Evolutionary conservation across 225 moss, liverwort and hornwort genomes (phyloP).

Genomic region (Rhytidiadelphus loreus): DNA sequence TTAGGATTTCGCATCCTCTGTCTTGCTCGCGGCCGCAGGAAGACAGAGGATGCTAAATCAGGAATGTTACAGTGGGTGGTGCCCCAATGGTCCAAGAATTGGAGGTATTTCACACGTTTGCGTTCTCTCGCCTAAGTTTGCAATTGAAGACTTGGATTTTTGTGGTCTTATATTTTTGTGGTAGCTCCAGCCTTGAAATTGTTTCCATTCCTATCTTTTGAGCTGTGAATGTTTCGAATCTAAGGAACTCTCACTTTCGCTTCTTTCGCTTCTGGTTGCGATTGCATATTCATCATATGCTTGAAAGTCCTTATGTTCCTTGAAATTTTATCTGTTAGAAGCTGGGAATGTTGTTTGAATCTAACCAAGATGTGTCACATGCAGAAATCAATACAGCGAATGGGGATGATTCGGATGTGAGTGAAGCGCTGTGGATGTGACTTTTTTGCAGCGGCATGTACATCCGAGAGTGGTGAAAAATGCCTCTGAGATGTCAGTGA

Average conservation of each 20-base stretch:
- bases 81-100: not conserved
- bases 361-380: not conserved
- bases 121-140: not conserved
- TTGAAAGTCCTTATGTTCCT: not conserved
- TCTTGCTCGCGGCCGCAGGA: not conserved
- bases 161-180: not conserved
- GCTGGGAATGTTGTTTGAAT: not conserved
- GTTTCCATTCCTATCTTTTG: not conserved
- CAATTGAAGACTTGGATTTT: not conserved
- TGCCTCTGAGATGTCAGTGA: constrained; percentile 21
- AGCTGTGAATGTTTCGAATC: not conserved
- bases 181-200: not conserved
- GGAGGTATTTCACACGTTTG: not conserved
- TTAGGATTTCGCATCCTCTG: constrained; percentile 19
- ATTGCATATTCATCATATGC: not conserved
- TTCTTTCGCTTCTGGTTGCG: not conserved
- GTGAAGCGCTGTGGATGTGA: constrained; percentile 47
- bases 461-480: constrained; percentile 38
- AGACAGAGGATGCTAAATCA: not conserved
- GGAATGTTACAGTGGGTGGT: not conserved
- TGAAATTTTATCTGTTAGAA: no score
- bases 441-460: constrained; percentile 22
- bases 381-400: constrained; percentile 30
- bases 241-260: not conserved
- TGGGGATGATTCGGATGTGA: constrained; percentile 52